phyloP scores from a whole-genome alignment of 1,139 yeast species.

The Magnusiomyces paraingens region DNA sequence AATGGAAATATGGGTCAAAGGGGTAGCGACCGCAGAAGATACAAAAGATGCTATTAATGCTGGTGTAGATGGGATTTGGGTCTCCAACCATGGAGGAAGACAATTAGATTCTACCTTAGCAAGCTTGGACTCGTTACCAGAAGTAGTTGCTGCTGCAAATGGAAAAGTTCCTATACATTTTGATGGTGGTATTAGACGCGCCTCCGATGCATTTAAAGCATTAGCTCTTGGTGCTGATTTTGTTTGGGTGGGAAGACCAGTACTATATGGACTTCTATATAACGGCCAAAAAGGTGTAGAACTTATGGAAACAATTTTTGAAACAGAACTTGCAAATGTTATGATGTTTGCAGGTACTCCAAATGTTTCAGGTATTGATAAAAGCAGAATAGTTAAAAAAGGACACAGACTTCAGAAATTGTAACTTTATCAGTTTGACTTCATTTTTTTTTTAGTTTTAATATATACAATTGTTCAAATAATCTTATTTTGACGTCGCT shows the following conservation, averaged over 20 bases:
- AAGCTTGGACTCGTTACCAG: constrained; percentile 58
- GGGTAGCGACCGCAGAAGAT: constrained; percentile 50
- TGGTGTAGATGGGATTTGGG: constrained; percentile 51
- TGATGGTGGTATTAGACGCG: constrained; percentile 65
- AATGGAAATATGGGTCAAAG: constrained; percentile 41
- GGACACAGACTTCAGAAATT: constrained; percentile 25
- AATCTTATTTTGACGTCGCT: not conserved
- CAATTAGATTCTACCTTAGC: constrained; percentile 59
- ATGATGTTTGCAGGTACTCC: constrained; percentile 32
- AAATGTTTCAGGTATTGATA: constrained; percentile 21
- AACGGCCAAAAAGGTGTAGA: constrained; percentile 63
- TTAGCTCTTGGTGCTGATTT: constrained; percentile 67
- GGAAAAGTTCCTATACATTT: constrained; percentile 52
- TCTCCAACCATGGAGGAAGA: constrained; percentile 68
- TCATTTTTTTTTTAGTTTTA: not conserved
- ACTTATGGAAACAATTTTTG: constrained; percentile 27
- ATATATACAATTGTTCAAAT: not conserved
- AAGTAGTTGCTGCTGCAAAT: constrained; percentile 45
- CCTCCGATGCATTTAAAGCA: constrained; percentile 62
- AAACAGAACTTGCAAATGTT: constrained; percentile 28
- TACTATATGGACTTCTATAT: constrained; percentile 56
- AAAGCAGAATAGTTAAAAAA: constrained; percentile 23
- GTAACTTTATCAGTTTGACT: constrained; percentile 10
- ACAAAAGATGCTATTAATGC: constrained; percentile 46
- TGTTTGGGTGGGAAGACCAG: constrained; percentile 65